These are phyloP conservation scores for Raffaelea albimanens DNA, from an alignment of 2,329 filamentous ascomycete species.

Conservation along the genomic window DNA sequence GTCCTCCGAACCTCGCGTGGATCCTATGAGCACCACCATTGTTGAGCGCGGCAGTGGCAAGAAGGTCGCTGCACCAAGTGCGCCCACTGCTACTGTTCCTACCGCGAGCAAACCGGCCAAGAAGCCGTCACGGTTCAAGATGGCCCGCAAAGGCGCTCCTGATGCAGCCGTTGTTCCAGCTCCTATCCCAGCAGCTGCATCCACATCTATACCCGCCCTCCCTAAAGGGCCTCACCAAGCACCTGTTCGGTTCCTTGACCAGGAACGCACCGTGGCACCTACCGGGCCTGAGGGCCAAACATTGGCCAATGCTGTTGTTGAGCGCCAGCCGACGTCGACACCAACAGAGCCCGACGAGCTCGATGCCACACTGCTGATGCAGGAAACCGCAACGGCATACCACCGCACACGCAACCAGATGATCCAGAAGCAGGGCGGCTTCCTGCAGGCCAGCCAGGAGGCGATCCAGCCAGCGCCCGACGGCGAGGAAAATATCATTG, in stretches of 20 bases:
- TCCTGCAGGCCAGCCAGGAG: conserved; percentile 61
- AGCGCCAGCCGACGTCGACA: conserved; percentile 33
- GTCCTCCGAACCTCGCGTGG: conserved; percentile 7
- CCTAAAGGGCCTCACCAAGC: conserved; percentile 36
- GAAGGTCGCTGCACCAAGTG: not conserved
- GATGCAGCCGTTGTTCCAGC: not conserved
- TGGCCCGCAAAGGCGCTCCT: conserved; percentile 18
- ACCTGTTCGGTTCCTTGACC: conserved; percentile 28
- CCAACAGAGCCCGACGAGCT: conserved; percentile 50
- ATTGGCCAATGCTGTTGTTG: conserved; percentile 50
- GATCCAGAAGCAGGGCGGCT: conserved; percentile 76
- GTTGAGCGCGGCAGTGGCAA: conserved; percentile 19
- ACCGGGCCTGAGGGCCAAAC: conserved; percentile 42
- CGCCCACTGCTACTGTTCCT: not conserved
- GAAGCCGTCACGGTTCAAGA: conserved; percentile 45
- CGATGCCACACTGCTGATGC: conserved; percentile 61
- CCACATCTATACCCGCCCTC: too few species aligned
- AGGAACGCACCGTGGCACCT: conserved; percentile 20
- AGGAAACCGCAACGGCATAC: conserved; percentile 75
- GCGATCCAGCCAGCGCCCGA: conserved; percentile 60
- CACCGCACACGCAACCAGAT: conserved; percentile 73
- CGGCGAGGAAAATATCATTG: conserved; percentile 44
- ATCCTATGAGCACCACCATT: conserved; percentile 14
- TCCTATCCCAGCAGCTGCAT: conserved; percentile 4
- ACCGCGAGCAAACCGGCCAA: conserved; percentile 17